Conservation (phyloP, 1,284 basidiomycete genomes). For the Marasmius tenuissimus region DNA sequence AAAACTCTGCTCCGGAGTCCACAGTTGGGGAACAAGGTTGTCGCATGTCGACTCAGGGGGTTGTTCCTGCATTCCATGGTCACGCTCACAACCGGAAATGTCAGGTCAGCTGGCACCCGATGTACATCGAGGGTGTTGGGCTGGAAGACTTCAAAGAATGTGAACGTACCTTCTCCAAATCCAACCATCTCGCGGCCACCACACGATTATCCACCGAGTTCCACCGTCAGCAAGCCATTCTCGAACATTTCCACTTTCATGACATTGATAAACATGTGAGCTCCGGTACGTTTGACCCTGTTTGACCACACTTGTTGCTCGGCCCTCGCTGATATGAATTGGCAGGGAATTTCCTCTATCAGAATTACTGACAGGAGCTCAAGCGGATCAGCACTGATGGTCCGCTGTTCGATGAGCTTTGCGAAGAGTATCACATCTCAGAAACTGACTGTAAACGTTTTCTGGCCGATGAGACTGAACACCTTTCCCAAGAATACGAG, state of each 20-base stretch:
- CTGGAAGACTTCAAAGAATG: conserved; percentile 34
- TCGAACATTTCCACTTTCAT: conserved; percentile 18
- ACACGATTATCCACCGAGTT: conserved; percentile 24
- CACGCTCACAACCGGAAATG: conserved; percentile 14
- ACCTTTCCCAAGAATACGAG: conserved; percentile 17
- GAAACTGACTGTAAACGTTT: conserved; percentile 20
- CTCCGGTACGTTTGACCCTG: background rate
- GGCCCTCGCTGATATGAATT: too few relatives aligned
- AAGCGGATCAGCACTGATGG: conserved; percentile 15
- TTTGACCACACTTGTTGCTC: background rate
- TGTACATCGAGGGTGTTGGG: conserved; percentile 26
- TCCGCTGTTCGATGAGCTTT: background rate
- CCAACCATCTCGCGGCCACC: conserved; percentile 26
- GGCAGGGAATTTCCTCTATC: background rate
- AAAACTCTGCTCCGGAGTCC: too few relatives aligned
- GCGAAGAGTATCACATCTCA: background rate
- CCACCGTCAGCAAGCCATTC: conserved; percentile 25
- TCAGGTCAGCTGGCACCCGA: conserved; percentile 29
- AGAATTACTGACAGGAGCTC: conserved; percentile 23
- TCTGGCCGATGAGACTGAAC: conserved; percentile 17
- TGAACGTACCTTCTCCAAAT: conserved; percentile 30
- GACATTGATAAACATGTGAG: conserved; percentile 17
- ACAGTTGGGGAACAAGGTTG: too few relatives aligned
- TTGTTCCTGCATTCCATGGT: too few relatives aligned
- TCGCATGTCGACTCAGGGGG: too few relatives aligned